Evolutionary conservation across 2,329 filamentous ascomycete genomes (phyloP), one percentile per base, ranked within the genome.

Genomic region (Penicillium griseofulvum): DNA sequence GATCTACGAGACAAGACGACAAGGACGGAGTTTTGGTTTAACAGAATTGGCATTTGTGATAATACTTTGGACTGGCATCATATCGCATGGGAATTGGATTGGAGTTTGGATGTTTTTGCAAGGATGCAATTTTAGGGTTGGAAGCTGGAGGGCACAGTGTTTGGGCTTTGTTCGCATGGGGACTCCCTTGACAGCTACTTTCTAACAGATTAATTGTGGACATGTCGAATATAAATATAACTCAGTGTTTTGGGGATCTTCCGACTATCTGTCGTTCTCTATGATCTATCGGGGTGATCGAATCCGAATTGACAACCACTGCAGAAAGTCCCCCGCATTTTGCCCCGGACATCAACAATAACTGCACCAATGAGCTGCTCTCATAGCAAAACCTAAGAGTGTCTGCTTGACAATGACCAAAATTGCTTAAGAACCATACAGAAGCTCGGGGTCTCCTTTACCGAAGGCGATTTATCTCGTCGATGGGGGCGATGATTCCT

Each of bases 291-390:
- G 62, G 58, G 53, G 14, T 57, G 55, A 60, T 57, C 53, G 37
- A 52, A 43, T 37, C 60, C 56, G 58, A 62, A 56, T 46, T 46
- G 31, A n/a, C 38, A n/a, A 28, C 38, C 14, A 10, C 24, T 38
- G 12, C 39, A 39, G 51, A 38, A 19, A 16, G n/a, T 36, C 42
- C 56, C 58, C 60, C 61, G 56, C 61, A 64, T 62, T 51, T 59
- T 16, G 19, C 17, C 44, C 58, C 54, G 49, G 57, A 24, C 28
- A 37, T 53, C 19, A 52, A 63, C 50, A 64, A 65, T 63, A 65
- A 63, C 58, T 65, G 65, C 65, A 69, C 65, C 65, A 69, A 69
- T 69, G 52, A 56, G 46, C 38, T 52, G 47, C 37, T 31, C 26
- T 12, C 47, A 22, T 34, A 11, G 12, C 26, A 6, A 22, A 36